Conservation (phyloP, 768 basidiomycete genomes). For the Phanerochaete carnosa region DNA sequence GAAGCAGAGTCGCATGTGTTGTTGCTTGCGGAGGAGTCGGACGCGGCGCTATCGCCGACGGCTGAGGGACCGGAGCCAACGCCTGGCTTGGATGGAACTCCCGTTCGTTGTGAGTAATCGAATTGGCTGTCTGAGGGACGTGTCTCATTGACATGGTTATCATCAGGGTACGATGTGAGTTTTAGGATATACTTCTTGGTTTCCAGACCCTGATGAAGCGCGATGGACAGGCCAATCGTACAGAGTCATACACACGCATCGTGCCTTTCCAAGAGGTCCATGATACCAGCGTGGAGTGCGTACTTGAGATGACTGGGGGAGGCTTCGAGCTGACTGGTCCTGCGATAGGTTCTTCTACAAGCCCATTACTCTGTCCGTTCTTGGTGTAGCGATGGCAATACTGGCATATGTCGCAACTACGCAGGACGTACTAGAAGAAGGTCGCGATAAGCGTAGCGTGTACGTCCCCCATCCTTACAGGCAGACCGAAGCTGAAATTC, state of each 20-base stretch:
- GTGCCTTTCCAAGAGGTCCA: slow-evolving; percentile 79
- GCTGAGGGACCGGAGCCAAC: slow-evolving; percentile 53
- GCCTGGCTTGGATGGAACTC: slow-evolving; percentile 70
- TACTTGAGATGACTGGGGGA: slow-evolving; percentile 14
- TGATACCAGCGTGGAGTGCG: slow-evolving; percentile 82
- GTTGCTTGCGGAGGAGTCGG: slow-evolving; percentile 62
- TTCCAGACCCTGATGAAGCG: not conserved
- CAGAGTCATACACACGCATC: slow-evolving; percentile 80
- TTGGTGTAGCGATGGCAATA: slow-evolving; percentile 60
- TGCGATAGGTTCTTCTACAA: slow-evolving; percentile 76
- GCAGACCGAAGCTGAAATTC: not conserved
- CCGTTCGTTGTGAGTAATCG: slow-evolving; percentile 71
- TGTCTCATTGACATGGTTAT: not conserved
- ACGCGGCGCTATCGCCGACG: slow-evolving; percentile 41
- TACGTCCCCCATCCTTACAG: slow-evolving; percentile 35
- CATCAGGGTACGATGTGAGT: slow-evolving; percentile 82
- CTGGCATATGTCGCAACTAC: slow-evolving; percentile 83
- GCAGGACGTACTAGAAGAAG: slow-evolving; percentile 82
- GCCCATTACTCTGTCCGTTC: slow-evolving; percentile 74
- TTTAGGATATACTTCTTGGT: not conserved
- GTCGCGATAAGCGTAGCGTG: slow-evolving; percentile 77
- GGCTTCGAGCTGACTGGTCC: slow-evolving; percentile 4
- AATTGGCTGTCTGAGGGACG: not conserved
- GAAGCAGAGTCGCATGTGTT: slow-evolving; percentile 21
- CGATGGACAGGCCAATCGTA: slow-evolving; percentile 65